Evolutionary conservation across 2,329 filamentous ascomycete species (phyloP).

Genomic region (Botryosphaeria dothidea): DNA sequence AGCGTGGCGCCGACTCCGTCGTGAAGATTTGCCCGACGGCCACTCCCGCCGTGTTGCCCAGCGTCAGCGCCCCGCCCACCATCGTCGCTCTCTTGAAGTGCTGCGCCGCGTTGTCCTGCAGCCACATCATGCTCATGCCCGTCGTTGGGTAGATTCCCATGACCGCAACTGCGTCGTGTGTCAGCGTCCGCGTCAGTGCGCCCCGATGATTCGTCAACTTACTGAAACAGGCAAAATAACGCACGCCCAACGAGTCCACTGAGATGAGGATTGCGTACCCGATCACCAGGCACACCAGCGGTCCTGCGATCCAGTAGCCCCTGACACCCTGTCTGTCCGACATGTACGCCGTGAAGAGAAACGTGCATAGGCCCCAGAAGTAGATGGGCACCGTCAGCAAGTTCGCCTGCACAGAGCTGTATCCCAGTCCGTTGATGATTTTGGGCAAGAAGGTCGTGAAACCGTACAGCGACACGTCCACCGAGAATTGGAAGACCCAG

Average conservation of each 20-base stretch:
- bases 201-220: neutral
- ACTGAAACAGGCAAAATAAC: constrained; percentile 21
- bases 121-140: constrained; percentile 20
- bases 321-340: neutral
- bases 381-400: constrained; percentile 53
- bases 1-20: constrained; percentile 9
- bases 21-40: constrained; percentile 19
- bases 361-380: constrained; percentile 5
- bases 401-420: constrained; percentile 59
- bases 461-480: constrained; percentile 44
- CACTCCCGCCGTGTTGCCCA: constrained; percentile 18
- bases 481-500: constrained; percentile 17
- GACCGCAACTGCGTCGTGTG: neutral
- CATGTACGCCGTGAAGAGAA: constrained; percentile 16
- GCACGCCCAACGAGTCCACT: constrained; percentile 10
- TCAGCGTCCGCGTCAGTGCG: neutral
- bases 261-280: constrained; percentile 18
- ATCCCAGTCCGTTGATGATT: constrained; percentile 65
- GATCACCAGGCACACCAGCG: constrained; percentile 12
- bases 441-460: constrained; percentile 53
- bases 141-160: constrained; percentile 18
- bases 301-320: constrained; percentile 15
- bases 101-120: constrained; percentile 18
- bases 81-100: constrained; percentile 19
- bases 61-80: constrained; percentile 18